These are phyloP conservation scores for Paracorniculantispora psalliotae DNA, from an alignment of 2,329 filamentous ascomycete genomes.

Conservation along the genomic window DNA sequence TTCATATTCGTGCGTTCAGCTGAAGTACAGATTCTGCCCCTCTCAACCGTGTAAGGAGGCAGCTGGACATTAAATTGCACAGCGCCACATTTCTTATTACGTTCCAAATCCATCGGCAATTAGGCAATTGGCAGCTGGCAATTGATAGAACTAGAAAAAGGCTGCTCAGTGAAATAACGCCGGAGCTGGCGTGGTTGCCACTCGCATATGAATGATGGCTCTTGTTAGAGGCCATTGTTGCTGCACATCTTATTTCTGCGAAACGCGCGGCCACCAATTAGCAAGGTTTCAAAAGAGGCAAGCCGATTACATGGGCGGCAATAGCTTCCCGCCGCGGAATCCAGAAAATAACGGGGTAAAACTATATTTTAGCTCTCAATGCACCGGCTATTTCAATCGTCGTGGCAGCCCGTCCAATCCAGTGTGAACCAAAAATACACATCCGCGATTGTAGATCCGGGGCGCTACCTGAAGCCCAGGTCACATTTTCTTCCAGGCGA, in stretches of 20 bases:
- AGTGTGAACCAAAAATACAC: too few relatives aligned
- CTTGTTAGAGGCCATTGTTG: too few relatives aligned
- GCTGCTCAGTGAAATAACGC: too few relatives aligned
- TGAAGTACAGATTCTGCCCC: not conserved
- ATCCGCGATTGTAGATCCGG: too few relatives aligned
- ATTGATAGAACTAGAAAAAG: not conserved
- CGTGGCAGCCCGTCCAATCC: too few relatives aligned
- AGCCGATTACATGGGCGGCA: not conserved
- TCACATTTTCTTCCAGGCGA: not conserved
- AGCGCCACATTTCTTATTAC: not conserved
- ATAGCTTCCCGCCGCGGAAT: not conserved
- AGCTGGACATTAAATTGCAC: not conserved
- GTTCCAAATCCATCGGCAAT: not conserved
- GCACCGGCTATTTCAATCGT: not conserved
- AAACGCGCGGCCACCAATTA: too few relatives aligned
- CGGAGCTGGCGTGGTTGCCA: not conserved
- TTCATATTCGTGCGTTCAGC: not conserved
- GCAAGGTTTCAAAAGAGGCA: too few relatives aligned
- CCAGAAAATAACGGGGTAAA: not conserved
- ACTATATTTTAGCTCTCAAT: not conserved
- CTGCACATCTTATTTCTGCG: too few relatives aligned
- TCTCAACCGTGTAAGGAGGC: not conserved
- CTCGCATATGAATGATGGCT: too few relatives aligned
- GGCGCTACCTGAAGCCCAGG: too few relatives aligned
- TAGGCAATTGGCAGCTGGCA: not conserved